Evolutionary conservation across 495 filamentous ascomycete species (phyloP).

Genomic region (Parachaetomium inaequale): DNA sequence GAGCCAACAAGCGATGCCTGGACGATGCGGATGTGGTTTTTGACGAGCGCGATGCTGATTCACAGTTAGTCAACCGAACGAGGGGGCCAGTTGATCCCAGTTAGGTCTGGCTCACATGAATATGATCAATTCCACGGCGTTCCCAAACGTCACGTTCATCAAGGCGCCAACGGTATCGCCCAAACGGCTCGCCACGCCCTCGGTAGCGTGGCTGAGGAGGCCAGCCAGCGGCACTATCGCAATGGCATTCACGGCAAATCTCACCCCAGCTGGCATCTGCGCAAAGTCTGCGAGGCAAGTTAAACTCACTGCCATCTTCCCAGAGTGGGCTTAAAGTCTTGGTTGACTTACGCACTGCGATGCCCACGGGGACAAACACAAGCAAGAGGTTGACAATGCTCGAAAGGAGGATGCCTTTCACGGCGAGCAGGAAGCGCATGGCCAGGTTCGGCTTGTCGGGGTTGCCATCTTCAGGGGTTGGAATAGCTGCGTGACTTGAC

Average conservation of each 20-base stretch:
- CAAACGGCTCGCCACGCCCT: conserved; percentile 69
- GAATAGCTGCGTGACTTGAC: background rate
- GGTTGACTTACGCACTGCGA: conserved; percentile 55
- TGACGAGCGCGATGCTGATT: conserved; percentile 66
- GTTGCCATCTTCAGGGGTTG: background rate
- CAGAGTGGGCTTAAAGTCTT: conserved; percentile 19
- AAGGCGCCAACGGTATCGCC: conserved; percentile 78
- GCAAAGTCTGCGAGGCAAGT: conserved; percentile 3
- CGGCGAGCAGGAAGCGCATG: conserved; percentile 47
- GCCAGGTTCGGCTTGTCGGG: conserved; percentile 40
- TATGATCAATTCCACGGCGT: conserved; percentile 61
- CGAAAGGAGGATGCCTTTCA: conserved; percentile 54
- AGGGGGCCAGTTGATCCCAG: conserved; percentile 5
- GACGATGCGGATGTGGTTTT: conserved; percentile 83
- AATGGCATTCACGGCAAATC: conserved; percentile 64
- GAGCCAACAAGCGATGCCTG: conserved; percentile 86
- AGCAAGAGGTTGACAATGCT: conserved; percentile 79
- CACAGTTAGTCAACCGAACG: too few species aligned
- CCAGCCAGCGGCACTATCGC: conserved; percentile 81
- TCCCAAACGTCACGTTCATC: conserved; percentile 84
- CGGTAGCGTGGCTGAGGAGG: conserved; percentile 77
- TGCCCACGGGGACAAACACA: conserved; percentile 77
- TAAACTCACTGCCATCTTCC: conserved; percentile 15
- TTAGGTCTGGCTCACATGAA: conserved; percentile 21
- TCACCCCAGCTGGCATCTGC: conserved; percentile 28